phyloP scores from a whole-genome alignment of 2,329 filamentous ascomycete species.

The Emmonsia crescens region DNA sequence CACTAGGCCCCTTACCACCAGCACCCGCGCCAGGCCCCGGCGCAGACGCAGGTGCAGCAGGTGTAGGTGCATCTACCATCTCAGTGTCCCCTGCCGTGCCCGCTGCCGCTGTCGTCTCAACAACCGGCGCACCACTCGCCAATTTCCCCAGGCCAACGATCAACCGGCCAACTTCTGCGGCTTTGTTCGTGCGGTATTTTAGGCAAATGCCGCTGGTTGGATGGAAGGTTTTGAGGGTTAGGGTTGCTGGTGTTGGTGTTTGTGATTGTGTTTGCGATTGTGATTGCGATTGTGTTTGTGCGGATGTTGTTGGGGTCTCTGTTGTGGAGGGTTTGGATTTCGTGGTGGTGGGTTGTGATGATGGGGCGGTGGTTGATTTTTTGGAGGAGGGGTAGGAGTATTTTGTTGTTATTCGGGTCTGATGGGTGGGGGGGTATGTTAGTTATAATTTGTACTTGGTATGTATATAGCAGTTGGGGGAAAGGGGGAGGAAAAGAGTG shows the following conservation, averaged over 20 bases:
- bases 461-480: neutral
- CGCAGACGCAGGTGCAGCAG: slow-evolving; percentile 17
- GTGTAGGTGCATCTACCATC: slow-evolving; percentile 29
- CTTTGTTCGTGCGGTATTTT: slow-evolving; percentile 87
- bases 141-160: slow-evolving; percentile 66
- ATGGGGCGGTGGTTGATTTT: too few relatives aligned
- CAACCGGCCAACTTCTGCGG: slow-evolving; percentile 75
- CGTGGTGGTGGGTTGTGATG: slow-evolving; percentile 16
- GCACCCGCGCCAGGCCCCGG: slow-evolving; percentile 47
- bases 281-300: slow-evolving; percentile 10
- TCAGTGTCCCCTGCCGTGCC: slow-evolving; percentile 24
- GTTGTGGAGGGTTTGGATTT: slow-evolving; percentile 18
- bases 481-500: slow-evolving; percentile 1
- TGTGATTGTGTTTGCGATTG: slow-evolving; percentile 20
- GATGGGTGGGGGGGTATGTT: slow-evolving; percentile 6
- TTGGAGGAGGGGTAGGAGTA: slow-evolving; percentile 55
- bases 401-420: slow-evolving; percentile 88
- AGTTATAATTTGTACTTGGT: neutral
- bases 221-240: slow-evolving; percentile 85
- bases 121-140: slow-evolving; percentile 51
- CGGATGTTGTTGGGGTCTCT: neutral
- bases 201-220: slow-evolving; percentile 68
- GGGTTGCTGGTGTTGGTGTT: slow-evolving; percentile 50
- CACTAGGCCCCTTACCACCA: slow-evolving; percentile 35
- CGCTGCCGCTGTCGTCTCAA: slow-evolving; percentile 21